phyloP scores from a whole-genome alignment of 2,329 filamentous ascomycete genomes.

The Metarhizium sp. region DNA sequence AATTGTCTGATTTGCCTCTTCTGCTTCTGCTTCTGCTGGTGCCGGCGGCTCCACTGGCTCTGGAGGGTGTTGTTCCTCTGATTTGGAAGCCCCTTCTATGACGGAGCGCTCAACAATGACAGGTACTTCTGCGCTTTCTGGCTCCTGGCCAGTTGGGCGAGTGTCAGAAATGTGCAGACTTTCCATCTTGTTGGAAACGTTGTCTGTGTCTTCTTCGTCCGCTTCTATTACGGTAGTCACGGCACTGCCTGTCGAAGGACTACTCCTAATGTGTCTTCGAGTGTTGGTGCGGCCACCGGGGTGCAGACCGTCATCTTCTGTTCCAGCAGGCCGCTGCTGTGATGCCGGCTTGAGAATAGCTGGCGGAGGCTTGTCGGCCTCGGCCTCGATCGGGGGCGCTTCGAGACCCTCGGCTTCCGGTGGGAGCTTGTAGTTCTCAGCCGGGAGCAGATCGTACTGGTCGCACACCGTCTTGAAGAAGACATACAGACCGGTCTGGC shows the following conservation, averaged over 20 bases:
- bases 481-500: constrained; percentile 82
- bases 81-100: constrained; percentile 10
- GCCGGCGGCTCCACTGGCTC: constrained; percentile 7
- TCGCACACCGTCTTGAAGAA: constrained; percentile 98
- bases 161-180: constrained; percentile 36
- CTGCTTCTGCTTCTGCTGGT: neutral
- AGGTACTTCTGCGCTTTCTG: constrained; percentile 29
- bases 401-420: constrained; percentile 85
- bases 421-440: constrained; percentile 93
- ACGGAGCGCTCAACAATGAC: constrained; percentile 30
- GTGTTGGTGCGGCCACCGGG: constrained; percentile 58
- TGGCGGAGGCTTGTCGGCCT: constrained; percentile 27
- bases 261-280: constrained; percentile 71
- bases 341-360: constrained; percentile 26
- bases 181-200: constrained; percentile 35
- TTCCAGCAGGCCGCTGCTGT: constrained; percentile 20
- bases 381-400: constrained; percentile 29
- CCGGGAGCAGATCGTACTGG: constrained; percentile 76
- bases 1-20: constrained; percentile 4
- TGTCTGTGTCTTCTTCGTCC: constrained; percentile 59
- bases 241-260: constrained; percentile 66
- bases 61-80: constrained; percentile 1
- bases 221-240: constrained; percentile 78
- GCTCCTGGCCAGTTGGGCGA: constrained; percentile 50
- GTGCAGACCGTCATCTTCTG: constrained; percentile 42